phyloP scores from a whole-genome alignment of 1,284 basidiomycete species.

The Kwoniella shivajii region DNA sequence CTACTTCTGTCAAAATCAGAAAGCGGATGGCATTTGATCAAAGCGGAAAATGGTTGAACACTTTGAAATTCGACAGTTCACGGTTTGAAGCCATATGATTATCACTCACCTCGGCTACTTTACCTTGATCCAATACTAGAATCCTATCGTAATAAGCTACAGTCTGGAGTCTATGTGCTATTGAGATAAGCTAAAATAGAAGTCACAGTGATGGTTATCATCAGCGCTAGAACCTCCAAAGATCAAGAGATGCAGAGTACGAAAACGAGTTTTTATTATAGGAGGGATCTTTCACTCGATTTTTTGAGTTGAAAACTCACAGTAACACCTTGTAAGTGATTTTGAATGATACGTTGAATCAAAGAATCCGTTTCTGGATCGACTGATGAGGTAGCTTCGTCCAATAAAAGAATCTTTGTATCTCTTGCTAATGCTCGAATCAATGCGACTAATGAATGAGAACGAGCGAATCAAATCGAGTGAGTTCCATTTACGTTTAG shows the following conservation, averaged over 20 bases:
- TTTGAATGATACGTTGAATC: constrained; percentile 71
- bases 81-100: no score
- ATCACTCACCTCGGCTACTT: constrained; percentile 36
- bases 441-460: constrained; percentile 58
- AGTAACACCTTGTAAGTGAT: constrained; percentile 61
- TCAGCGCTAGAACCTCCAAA: background rate
- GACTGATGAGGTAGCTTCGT: constrained; percentile 60
- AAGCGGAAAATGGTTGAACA: no score
- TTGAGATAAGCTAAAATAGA: constrained; percentile 63
- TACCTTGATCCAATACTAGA: constrained; percentile 48
- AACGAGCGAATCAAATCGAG: constrained; percentile 1
- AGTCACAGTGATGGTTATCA: background rate
- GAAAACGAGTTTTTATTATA: no score
- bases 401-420: constrained; percentile 68
- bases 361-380: constrained; percentile 77
- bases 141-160: constrained; percentile 59
- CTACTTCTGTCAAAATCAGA: background rate
- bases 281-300: no score
- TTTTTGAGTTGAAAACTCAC: constrained; percentile 14
- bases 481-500: no score
- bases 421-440: constrained; percentile 71
- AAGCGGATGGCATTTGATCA: no score
- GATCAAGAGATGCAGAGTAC: no score
- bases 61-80: no score
- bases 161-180: constrained; percentile 74